phyloP scores from a whole-genome alignment of 139 green algal species.

The Medakamo hakoo region DNA sequence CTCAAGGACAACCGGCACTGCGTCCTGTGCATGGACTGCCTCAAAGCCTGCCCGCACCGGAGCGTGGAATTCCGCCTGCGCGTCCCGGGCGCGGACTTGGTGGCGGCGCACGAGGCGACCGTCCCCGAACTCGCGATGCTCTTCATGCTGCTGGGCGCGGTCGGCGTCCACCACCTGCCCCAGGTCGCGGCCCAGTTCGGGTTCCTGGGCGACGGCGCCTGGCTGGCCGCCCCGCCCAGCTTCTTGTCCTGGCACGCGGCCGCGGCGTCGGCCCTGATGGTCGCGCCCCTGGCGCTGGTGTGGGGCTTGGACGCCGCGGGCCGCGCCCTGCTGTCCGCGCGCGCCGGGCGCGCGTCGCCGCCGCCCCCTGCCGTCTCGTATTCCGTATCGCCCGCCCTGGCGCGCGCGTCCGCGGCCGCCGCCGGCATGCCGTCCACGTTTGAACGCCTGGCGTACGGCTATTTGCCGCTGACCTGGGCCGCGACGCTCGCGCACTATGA shows the following conservation, averaged over 20 bases:
- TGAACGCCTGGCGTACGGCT: constrained; percentile 31
- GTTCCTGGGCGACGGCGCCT: constrained; percentile 1
- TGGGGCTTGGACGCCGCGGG: constrained; percentile 20
- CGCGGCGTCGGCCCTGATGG: constrained; percentile 21
- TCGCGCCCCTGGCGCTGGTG: constrained; percentile 19
- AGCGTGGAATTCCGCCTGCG: constrained; percentile 43
- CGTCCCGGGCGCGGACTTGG: constrained; percentile 40
- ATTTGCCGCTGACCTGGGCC: constrained; percentile 41
- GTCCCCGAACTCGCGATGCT: constrained; percentile 38
- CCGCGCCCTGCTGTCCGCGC: too few species aligned
- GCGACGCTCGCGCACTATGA: constrained; percentile 33
- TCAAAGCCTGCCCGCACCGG: constrained; percentile 40
- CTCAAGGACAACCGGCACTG: constrained; percentile 63
- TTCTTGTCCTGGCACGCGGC: constrained; percentile 16
- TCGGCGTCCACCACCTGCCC: constrained; percentile 38
- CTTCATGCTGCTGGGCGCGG: constrained; percentile 55
- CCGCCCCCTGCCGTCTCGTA: too few species aligned
- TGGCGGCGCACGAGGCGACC: constrained; percentile 32
- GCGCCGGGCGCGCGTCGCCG: too few species aligned
- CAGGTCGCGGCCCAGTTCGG: constrained; percentile 16
- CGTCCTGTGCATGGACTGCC: constrained; percentile 53
- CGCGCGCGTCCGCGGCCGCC: neutral
- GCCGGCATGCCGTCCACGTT: constrained; percentile 14
- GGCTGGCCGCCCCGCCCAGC: neutral
- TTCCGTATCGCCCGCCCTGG: too few species aligned